These are phyloP conservation scores for Malus hybrid DNA, from an alignment of 331 rosid genomes.

Conservation along the genomic window DNA sequence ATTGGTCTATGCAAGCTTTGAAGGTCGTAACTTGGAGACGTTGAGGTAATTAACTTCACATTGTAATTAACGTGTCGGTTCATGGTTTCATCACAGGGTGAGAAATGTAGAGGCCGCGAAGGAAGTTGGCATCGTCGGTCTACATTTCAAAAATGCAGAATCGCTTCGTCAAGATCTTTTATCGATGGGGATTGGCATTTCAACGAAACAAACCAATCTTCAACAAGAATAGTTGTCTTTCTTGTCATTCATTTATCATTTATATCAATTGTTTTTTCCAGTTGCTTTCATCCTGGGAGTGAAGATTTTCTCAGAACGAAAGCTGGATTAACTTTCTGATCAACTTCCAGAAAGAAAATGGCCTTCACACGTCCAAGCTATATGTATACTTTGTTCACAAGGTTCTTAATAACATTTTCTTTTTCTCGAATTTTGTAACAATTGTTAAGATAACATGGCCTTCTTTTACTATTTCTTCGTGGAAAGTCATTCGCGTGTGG, in stretches of 20 bases:
- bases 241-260: neutral
- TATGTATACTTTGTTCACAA: neutral
- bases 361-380: neutral
- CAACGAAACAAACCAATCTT: constrained; percentile 19
- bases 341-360: neutral
- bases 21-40: neutral
- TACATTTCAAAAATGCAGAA: constrained; percentile 58
- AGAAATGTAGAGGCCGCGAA: constrained; percentile 74
- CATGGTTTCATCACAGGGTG: constrained; percentile 27
- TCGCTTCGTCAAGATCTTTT: constrained; percentile 49
- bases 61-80: neutral
- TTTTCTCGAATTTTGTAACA: neutral
- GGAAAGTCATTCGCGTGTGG: too few relatives aligned
- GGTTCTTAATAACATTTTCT: neutral
- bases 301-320: neutral
- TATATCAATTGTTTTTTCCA: neutral
- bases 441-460: too few relatives aligned
- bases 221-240: neutral
- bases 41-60: neutral
- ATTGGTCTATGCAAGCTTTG: too few relatives aligned
- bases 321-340: neutral
- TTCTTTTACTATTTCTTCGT: too few relatives aligned
- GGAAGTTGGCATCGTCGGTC: constrained; percentile 66
- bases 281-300: neutral
- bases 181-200: constrained; percentile 43